These are phyloP conservation scores for Mortierella sp. DNA, from an alignment of 371 early-diverging fungal genomes.

Conservation along the genomic window DNA sequence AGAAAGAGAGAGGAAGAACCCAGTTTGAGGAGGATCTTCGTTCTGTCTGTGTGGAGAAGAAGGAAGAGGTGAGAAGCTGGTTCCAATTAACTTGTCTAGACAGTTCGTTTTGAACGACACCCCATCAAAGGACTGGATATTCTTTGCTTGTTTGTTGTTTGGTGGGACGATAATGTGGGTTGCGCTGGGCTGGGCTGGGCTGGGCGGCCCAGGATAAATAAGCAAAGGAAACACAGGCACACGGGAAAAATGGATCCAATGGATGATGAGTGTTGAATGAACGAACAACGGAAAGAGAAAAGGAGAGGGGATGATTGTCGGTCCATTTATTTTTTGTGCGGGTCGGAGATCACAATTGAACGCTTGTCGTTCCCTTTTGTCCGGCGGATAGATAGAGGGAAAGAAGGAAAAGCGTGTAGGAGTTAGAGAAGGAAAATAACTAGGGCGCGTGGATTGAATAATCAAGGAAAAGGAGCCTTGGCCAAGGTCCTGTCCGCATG, in stretches of 20 bases:
- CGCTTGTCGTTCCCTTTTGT: background rate
- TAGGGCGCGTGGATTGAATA: background rate
- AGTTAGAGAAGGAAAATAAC: background rate
- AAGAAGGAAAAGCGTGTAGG: background rate
- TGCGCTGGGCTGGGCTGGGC: background rate
- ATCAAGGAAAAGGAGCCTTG: background rate
- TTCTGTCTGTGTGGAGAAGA: background rate
- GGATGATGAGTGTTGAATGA: background rate
- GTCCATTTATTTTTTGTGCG: background rate
- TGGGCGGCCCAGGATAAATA: background rate
- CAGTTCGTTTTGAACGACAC: background rate
- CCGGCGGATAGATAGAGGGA: background rate
- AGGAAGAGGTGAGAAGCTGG: no score
- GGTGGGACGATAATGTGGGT: slow-evolving; percentile 9
- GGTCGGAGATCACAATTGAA: slow-evolving; percentile 3
- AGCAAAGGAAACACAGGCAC: background rate
- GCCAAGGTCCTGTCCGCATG: no score
- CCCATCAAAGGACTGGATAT: background rate
- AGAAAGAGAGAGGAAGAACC: background rate
- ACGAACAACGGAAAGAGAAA: background rate
- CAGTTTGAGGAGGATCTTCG: background rate
- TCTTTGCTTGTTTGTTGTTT: background rate
- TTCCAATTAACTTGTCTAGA: background rate
- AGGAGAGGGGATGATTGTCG: background rate
- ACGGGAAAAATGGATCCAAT: background rate